Percentiles rank a stretch among this genome's conserved stretches.
phyloP scores from a whole-genome alignment of 169 alveolate species.

The Plasmodium blacklocki region DNA sequence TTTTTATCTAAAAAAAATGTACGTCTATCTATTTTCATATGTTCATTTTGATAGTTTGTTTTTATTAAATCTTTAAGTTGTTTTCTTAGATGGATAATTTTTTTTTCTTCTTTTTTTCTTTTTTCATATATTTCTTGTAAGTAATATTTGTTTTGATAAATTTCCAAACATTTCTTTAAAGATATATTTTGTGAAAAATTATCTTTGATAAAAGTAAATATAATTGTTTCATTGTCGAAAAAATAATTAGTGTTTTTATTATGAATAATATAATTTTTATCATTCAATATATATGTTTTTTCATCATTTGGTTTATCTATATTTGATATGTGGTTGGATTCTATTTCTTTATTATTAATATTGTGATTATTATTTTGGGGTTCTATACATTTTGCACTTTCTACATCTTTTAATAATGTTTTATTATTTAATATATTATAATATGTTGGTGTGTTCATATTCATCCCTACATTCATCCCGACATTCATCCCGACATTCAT shows the following conservation, averaged over 20 bases:
- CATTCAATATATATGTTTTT: no score
- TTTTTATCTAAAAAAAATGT: slow-evolving; percentile 46
- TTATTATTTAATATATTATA: no score
- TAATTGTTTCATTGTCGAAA: slow-evolving; percentile 54
- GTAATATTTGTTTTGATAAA: slow-evolving; percentile 8
- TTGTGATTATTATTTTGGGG: background rate
- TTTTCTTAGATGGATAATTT: slow-evolving; percentile 9
- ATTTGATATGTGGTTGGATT: background rate
- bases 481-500: no score
- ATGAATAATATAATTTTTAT: no score
- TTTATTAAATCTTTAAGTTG: slow-evolving; percentile 25
- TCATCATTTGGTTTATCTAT: no score
- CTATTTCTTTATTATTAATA: background rate
- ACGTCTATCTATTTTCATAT: slow-evolving; percentile 20
- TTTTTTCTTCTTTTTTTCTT: slow-evolving; percentile 9
- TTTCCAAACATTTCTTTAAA: slow-evolving; percentile 2
- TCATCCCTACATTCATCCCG: no score
- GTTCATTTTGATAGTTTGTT: slow-evolving; percentile 20
- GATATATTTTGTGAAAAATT: slow-evolving; percentile 6
- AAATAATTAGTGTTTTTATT: slow-evolving; percentile 11
- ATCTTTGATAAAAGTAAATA: slow-evolving; percentile 54
- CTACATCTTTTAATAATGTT: no score
- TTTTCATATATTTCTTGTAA: slow-evolving; percentile 4
- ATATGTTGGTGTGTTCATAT: no score
- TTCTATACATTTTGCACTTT: background rate